phyloP scores from a whole-genome alignment of 768 basidiomycete species.

The Boletus bicolor region DNA sequence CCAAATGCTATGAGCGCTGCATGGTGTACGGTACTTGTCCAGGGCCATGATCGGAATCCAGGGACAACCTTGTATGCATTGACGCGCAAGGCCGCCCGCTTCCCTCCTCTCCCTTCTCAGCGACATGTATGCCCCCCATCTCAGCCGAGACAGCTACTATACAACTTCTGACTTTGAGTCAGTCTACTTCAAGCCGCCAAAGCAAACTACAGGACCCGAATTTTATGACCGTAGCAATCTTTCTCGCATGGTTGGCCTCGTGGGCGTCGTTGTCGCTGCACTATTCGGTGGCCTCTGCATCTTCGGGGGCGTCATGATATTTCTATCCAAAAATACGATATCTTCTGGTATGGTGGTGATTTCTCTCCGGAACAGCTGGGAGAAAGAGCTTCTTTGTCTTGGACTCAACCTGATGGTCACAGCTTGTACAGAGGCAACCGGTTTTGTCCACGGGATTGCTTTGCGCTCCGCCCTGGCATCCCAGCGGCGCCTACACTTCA shows the following conservation, averaged over 20 bases:
- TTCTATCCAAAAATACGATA: conserved; percentile 20
- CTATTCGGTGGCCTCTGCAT: conserved; percentile 26
- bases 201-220: conserved; percentile 23
- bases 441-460: conserved; percentile 27
- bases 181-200: conserved; percentile 17
- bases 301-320: conserved; percentile 22
- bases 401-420: conserved; percentile 28
- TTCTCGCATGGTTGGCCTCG: conserved; percentile 23
- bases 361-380: conserved; percentile 9
- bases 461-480: conserved; percentile 29
- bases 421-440: conserved; percentile 29
- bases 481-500: conserved; percentile 23
- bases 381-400: conserved; percentile 22
- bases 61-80: neutral
- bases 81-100: neutral
- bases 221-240: conserved; percentile 28
- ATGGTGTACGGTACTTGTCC: neutral
- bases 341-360: conserved; percentile 24
- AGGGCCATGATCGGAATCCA: conserved; percentile 3
- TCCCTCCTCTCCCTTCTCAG: neutral
- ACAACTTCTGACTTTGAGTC: conserved; percentile 20
- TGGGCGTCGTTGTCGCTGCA: conserved; percentile 22
- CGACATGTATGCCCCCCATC: conserved; percentile 3
- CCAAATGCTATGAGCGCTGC: neutral
- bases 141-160: conserved; percentile 4